Percentiles rank a stretch among this genome's conserved stretches.
Evolutionary conservation across 2,329 filamentous ascomycete species (phyloP).

Genomic region (Calonectria pseudoreteaudii): DNA sequence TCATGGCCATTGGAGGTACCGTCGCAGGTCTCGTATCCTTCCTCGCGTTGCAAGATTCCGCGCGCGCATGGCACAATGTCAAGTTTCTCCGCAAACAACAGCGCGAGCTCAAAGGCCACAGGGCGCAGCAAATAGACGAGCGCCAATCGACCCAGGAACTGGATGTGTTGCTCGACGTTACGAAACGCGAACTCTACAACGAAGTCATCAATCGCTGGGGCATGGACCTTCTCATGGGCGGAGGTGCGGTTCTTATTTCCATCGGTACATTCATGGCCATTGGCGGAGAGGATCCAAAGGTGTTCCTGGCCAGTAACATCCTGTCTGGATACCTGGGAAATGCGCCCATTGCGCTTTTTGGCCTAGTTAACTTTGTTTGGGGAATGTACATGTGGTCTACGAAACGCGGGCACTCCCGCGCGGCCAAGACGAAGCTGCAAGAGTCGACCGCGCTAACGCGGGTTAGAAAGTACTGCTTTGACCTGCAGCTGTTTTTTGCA

Average conservation of each 20-base stretch:
- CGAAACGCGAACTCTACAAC: slow-evolving; percentile 60
- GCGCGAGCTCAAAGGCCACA: slow-evolving; percentile 42
- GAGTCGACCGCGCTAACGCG: slow-evolving; percentile 40
- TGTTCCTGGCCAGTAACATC: slow-evolving; percentile 62
- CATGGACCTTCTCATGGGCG: slow-evolving; percentile 64
- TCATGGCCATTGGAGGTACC: slow-evolving; percentile 66
- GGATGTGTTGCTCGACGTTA: slow-evolving; percentile 56
- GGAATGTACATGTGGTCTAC: slow-evolving; percentile 55
- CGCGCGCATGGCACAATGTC: slow-evolving; percentile 59
- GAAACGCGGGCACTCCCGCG: slow-evolving; percentile 52
- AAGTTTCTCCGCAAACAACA: slow-evolving; percentile 57
- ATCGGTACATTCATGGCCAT: slow-evolving; percentile 66
- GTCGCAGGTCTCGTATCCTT: slow-evolving; percentile 57
- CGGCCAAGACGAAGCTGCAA: slow-evolving; percentile 41
- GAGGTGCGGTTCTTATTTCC: slow-evolving; percentile 61
- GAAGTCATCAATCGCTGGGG: slow-evolving; percentile 62
- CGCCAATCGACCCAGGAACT: slow-evolving; percentile 37
- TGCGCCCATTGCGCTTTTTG: slow-evolving; percentile 60
- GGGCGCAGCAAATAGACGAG: slow-evolving; percentile 14
- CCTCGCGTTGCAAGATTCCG: slow-evolving; percentile 59
- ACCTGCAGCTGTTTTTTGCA: slow-evolving; percentile 53
- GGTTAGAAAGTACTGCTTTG: slow-evolving; percentile 53
- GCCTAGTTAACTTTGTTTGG: slow-evolving; percentile 62
- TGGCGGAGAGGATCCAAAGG: slow-evolving; percentile 54
- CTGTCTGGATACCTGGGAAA: slow-evolving; percentile 69